Base-by-base conservation (phyloP, 306 rosid genomes). In the Urtica urens region DNA sequence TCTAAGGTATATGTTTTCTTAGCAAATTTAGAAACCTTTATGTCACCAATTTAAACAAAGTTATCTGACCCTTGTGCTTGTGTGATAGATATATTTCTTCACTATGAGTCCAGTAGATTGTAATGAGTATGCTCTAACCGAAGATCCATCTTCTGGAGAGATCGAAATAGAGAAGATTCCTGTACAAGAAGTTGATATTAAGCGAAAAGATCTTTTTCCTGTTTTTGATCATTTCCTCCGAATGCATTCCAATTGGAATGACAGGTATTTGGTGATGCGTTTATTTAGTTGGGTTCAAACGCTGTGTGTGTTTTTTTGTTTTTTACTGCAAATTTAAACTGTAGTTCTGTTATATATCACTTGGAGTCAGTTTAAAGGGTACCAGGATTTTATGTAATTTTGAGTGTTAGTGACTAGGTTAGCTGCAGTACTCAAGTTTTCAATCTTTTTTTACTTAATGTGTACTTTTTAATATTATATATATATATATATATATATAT, bases 191-290 rank as follows among this genome's bases (percentile, higher is more conserved):
- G 70, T 82, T 43, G 99, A 92, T 67, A 62, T 86, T 57, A 75
- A 70, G 70, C 79, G 72, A 76, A 86, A 80, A 81, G 70, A 77
- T 72, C 76, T 85, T 65, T 66, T 86, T 48, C 99, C 99, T 28
- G 75, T 82, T 71, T 78, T 74, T 49, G 69, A 86, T 55, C 79
- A 80, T 73, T 81, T 85, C 59, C 81, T 49, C 42, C 67, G 82
- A 23, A 67, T 68, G 59, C 90, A 72, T 51, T 60, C 92, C 49
- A 53, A 70, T 41, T 81, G 92, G 92, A 60, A 59, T 67, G 83
- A 73, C 75, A 81, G 99, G 99, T 85, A 76, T 53, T 44, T 33
- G 7, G 23, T 40, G 59, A 28, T 51, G 40, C 47, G 11, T 7
- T 45, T 24, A 29, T 54, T 19, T 46, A 46, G 6, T 44, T 13